These are phyloP conservation scores for Aegle marmelos DNA, from an alignment of 345 rosid species.

Conservation along the genomic window DNA sequence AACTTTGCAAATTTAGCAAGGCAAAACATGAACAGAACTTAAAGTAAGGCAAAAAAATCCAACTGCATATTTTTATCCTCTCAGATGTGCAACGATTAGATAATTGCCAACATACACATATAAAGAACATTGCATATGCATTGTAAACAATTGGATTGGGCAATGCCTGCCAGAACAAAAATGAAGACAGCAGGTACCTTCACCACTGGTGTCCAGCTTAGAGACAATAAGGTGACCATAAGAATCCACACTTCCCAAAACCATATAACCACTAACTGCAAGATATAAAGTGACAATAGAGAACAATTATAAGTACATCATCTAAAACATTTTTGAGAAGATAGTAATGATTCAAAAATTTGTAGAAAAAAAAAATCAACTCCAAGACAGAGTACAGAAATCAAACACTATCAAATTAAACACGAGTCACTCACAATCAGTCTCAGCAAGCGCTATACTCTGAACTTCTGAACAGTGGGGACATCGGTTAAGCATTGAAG, in stretches of 20 bases:
- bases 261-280: conserved; percentile 44
- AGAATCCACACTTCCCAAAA: conserved; percentile 69
- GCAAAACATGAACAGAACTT: not conserved
- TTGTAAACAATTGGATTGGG: not conserved
- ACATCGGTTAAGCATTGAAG: conserved; percentile 44
- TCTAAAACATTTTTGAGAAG: not conserved
- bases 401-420: not conserved
- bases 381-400: not conserved
- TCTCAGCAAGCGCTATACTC: conserved; percentile 47
- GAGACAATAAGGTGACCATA: conserved; percentile 67
- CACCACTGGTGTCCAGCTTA: conserved; percentile 41
- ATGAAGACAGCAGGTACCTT: conserved; percentile 34
- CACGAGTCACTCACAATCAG: conserved; percentile 40
- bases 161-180: not conserved
- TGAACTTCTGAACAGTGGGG: conserved; percentile 71
- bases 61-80: not conserved
- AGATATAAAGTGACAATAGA: not conserved
- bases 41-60: not conserved
- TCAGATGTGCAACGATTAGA: not conserved
- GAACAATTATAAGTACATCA: not conserved
- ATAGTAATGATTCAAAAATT: not conserved
- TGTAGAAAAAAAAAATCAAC: not conserved
- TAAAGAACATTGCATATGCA: not conserved
- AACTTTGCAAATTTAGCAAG: not conserved
- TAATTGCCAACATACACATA: not conserved